phyloP scores from a whole-genome alignment of 1,284 basidiomycete genomes.

The Albatrellus sp. region DNA sequence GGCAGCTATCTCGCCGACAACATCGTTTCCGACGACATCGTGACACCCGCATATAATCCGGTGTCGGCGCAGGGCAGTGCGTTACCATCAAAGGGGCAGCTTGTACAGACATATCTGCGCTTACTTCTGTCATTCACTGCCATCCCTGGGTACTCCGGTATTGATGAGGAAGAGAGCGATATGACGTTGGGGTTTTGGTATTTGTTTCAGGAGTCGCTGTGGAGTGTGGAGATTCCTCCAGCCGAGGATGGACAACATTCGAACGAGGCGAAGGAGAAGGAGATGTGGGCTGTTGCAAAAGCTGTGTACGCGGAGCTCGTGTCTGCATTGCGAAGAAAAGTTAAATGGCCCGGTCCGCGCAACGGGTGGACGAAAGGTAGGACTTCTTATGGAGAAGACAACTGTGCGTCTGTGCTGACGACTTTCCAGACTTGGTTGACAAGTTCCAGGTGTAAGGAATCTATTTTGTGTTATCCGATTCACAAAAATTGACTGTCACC shows the following conservation, averaged over 20 bases:
- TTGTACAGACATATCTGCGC: slow-evolving; percentile 61
- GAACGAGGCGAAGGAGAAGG: slow-evolving; percentile 23
- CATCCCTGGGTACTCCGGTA: slow-evolving; percentile 63
- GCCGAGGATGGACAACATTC: slow-evolving; percentile 23
- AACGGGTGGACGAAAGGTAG: slow-evolving; percentile 60
- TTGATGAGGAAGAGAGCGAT: slow-evolving; percentile 79
- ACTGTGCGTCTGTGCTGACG: slow-evolving; percentile 4
- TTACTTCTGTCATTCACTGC: slow-evolving; percentile 67
- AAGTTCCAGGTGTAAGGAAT: slow-evolving; percentile 59
- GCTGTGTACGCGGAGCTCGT: slow-evolving; percentile 73
- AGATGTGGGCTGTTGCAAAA: slow-evolving; percentile 49
- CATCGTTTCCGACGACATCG: slow-evolving; percentile 33
- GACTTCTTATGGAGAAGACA: slow-evolving; percentile 11
- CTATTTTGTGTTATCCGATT: slow-evolving; percentile 11
- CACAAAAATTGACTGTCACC: slow-evolving; percentile 9
- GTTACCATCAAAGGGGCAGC: slow-evolving; percentile 29
- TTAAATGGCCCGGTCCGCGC: slow-evolving; percentile 46
- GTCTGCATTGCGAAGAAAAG: slow-evolving; percentile 57
- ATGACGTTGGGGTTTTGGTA: slow-evolving; percentile 83
- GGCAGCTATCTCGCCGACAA: slow-evolving; percentile 66
- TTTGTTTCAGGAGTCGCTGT: slow-evolving; percentile 77
- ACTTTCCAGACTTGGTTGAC: slow-evolving; percentile 50
- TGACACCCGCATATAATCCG: slow-evolving; percentile 16
- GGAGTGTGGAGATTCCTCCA: slow-evolving; percentile 48
- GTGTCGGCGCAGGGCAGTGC: slow-evolving; percentile 9